Evolutionary conservation across 805 yeast genomes (phyloP), one percentile per base, ranked within the genome.

Genomic region (Sugiyamaella mastotermitis): DNA sequence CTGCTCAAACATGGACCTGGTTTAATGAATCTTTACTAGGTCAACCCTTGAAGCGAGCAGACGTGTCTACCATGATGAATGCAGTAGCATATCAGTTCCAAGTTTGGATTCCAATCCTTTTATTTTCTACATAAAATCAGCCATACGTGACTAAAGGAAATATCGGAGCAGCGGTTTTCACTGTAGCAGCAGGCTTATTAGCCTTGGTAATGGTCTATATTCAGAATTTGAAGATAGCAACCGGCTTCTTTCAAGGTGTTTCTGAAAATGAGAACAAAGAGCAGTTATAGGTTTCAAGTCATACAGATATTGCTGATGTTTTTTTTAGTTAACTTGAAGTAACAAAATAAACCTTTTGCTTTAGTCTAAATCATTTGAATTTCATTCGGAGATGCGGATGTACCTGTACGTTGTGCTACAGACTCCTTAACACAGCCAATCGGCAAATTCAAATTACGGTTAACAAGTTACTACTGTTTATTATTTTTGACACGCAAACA

Each of bases 31-130:
- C 42, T 13, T 20, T 39, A 10, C 23, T 38, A 5, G 42, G 42
- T 10, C 42, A 38, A 4, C 42, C 42, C 3, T 15, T 38, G 14
- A 38, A 38, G 25, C 30, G 42, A 31, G 42, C 42, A 10, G 36
- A 37, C 25, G 41, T 38, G 8, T 38, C 42, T n/a, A 31, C 42
- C 3, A 22, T 38, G 16, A 38, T 38, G 42, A 38, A 38, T 35
- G 36, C 42, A 16, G 17, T 38, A 11, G 11, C 45, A n/a, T 38
- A 38, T 17, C 13, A 15, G 11, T 38, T 34, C 33, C 11, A 10
- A 3, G 42, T 43, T 10, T 38, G 42, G 42, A 27, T 35, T 11
- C 42, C 42, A 10, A 39, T 36, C 5, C 10, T 35, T 4, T 14
- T 38, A 4, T 38, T 34, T 23, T 43, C 41, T 3, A 39, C 45